These are phyloP conservation scores for Phascolomyces articulosus DNA, from an alignment of 371 early-diverging fungal genomes.

Conservation along the genomic window DNA sequence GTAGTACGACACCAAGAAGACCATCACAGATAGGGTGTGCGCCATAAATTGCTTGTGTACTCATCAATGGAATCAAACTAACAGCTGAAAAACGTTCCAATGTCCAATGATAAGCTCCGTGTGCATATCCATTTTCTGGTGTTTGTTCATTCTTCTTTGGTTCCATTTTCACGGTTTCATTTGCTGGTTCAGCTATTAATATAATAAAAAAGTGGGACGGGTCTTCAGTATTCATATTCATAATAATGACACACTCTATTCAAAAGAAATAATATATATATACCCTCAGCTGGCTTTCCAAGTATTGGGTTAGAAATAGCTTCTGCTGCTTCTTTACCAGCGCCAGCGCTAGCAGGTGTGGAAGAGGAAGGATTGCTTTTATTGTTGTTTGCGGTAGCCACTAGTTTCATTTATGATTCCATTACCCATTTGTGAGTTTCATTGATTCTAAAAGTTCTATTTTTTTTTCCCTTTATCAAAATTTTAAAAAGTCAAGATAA, in stretches of 20 bases:
- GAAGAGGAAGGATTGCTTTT: neutral
- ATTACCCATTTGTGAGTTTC: no score
- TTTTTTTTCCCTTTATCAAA: no score
- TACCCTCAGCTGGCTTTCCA: conserved; percentile 1
- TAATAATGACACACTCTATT: no score
- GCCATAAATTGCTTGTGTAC: conserved; percentile 76
- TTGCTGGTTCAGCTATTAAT: neutral
- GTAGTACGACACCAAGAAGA: conserved; percentile 84
- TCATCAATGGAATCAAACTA: conserved; percentile 76
- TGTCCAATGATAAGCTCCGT: conserved; percentile 49
- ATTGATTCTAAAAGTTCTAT: no score
- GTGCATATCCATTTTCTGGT: conserved; percentile 19
- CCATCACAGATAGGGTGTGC: conserved; percentile 87
- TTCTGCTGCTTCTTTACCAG: conserved; percentile 4
- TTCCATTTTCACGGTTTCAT: neutral
- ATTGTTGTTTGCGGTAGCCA: neutral
- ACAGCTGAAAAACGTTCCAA: conserved; percentile 82
- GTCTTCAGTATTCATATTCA: neutral
- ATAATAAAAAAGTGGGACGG: neutral
- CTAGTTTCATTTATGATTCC: no score
- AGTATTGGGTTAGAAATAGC: conserved; percentile 1
- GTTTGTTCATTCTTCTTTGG: neutral
- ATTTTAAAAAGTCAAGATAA: neutral
- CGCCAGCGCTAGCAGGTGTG: conserved; percentile 4
- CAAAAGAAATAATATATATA: no score